These are phyloP conservation scores for Metschnikowia matae DNA, from an alignment of 805 yeast genomes.

Conservation along the genomic window DNA sequence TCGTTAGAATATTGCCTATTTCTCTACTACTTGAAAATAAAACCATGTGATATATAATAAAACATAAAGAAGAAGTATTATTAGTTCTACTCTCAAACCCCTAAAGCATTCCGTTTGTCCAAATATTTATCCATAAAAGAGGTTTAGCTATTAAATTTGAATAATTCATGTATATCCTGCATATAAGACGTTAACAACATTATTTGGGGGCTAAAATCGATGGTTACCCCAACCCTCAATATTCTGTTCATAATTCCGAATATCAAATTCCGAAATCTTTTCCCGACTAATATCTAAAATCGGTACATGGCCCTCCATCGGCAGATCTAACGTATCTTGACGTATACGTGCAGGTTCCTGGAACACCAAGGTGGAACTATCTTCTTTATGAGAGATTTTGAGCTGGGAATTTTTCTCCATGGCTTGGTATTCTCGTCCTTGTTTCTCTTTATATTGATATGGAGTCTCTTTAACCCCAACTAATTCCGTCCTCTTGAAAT, in stretches of 20 bases:
- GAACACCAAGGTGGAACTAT: background rate
- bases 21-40: no score
- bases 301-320: background rate
- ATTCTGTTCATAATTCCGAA: conserved; percentile 13
- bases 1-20: no score
- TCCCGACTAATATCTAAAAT: background rate
- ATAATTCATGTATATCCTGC: no score
- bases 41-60: no score
- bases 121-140: no score
- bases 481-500: no score
- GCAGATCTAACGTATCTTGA: conserved; percentile 2
- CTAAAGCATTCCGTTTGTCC: no score
- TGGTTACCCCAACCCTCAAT: conserved; percentile 17
- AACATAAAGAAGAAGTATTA: no score
- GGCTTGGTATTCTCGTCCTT: background rate
- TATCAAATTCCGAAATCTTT: conserved; percentile 6
- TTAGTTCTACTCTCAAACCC: no score
- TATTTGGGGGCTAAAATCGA: background rate
- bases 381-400: background rate
- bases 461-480: background rate
- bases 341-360: background rate
- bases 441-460: background rate
- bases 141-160: no score
- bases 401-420: background rate
- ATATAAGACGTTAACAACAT: no score